Percentiles rank a stretch among this genome's conserved stretches.
These are phyloP conservation scores for Blastomyces gilchristii DNA, from an alignment of 2,329 filamentous ascomycete genomes.

Conservation along the genomic window DNA sequence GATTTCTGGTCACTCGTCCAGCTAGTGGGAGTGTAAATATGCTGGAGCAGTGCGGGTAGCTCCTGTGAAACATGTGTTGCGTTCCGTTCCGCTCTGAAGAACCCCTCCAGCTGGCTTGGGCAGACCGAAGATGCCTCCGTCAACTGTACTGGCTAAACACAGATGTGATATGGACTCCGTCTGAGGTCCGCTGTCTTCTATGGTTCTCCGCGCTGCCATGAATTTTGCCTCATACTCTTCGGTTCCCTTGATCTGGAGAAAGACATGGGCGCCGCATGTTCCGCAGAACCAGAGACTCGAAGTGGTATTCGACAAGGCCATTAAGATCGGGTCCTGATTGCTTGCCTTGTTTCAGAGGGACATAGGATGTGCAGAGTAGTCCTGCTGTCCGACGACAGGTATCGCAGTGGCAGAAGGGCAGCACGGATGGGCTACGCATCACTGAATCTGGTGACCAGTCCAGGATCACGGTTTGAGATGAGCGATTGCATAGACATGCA, in stretches of 20 bases:
- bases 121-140: slow-evolving; percentile 19
- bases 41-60: neutral
- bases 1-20: neutral
- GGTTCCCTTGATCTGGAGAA: slow-evolving; percentile 19
- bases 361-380: slow-evolving; percentile 37
- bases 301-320: slow-evolving; percentile 34
- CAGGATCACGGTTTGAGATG: slow-evolving; percentile 20
- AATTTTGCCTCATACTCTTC: slow-evolving; percentile 15
- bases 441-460: slow-evolving; percentile 10
- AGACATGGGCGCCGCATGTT: slow-evolving; percentile 41
- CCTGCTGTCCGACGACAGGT: slow-evolving; percentile 42
- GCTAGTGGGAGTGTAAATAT: neutral
- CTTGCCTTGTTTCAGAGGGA: slow-evolving; percentile 26
- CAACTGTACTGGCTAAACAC: slow-evolving; percentile 20
- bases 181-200: slow-evolving; percentile 17
- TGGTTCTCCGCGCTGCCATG: slow-evolving; percentile 28
- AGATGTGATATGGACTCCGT: slow-evolving; percentile 23
- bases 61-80: slow-evolving; percentile 1
- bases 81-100: neutral
- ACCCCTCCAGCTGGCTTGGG: slow-evolving; percentile 7
- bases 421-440: slow-evolving; percentile 15
- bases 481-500: slow-evolving; percentile 24
- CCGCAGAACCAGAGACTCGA: slow-evolving; percentile 41
- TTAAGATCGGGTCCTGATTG: slow-evolving; percentile 24
- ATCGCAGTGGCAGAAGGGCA: slow-evolving; percentile 44